Evolutionary conservation across 2,329 filamentous ascomycete species (phyloP).

Genomic region (Biscogniauxia mediterranea): DNA sequence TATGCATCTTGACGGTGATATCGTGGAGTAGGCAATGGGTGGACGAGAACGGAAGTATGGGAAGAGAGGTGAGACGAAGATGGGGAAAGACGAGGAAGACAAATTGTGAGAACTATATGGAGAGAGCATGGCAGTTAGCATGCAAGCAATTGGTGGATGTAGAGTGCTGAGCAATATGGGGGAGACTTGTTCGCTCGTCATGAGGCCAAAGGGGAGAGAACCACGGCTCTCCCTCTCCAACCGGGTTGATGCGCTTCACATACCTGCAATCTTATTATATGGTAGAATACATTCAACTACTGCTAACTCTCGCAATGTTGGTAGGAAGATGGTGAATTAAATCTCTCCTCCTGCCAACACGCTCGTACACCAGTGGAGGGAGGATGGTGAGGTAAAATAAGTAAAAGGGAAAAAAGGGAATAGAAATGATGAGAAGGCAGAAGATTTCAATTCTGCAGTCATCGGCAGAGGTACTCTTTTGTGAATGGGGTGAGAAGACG

Average conservation of each 20-base stretch:
- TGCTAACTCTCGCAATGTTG: not conserved
- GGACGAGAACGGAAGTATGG: slow-evolving; percentile 1
- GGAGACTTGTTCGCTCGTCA: not conserved
- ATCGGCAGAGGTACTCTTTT: slow-evolving; percentile 5
- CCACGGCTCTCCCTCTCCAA: too few relatives aligned
- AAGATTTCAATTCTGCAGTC: slow-evolving; percentile 13
- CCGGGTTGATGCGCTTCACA: not conserved
- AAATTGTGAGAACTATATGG: not conserved
- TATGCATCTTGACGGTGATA: slow-evolving; percentile 72
- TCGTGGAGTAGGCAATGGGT: not conserved
- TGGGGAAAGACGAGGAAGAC: not conserved
- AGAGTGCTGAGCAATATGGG: not conserved
- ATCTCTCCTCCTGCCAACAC: not conserved
- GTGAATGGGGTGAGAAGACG: too few relatives aligned
- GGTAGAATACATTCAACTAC: not conserved
- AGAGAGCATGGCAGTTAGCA: not conserved
- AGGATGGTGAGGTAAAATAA: not conserved
- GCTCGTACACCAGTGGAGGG: not conserved
- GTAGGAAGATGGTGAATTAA: not conserved
- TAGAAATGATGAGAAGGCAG: slow-evolving; percentile 8
- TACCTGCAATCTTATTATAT: not conserved
- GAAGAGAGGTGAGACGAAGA: not conserved
- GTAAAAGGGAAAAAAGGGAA: not conserved
- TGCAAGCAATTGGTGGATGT: not conserved
- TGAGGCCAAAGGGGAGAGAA: not conserved